Base-by-base conservation (phyloP, 2,329 filamentous ascomycete genomes). In the Alternaria panax region DNA sequence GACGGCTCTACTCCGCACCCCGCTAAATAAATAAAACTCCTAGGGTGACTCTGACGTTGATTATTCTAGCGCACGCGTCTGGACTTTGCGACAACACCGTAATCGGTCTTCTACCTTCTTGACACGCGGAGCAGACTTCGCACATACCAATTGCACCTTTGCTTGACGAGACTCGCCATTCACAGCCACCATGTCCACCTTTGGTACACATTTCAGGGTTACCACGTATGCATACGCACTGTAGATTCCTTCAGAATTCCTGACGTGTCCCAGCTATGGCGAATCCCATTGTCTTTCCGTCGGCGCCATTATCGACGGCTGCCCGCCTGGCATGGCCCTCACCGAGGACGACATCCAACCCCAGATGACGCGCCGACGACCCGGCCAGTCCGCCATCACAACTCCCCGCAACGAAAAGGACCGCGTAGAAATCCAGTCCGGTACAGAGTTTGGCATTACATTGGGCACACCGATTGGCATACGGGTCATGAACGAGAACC, bases 381-480 rank as follows among this genome's bases (percentile, higher is more conserved):
- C 94, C 5, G 94, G 94, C 43, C 94, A 99, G 80, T 92, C 88
- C 69, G 88, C 89, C 64, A 90, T 98, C 73, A 96, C 93, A 2
- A 98, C 95, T 1, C 94, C 94, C 18, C 88, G 95, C 69, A 88
- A 97, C 78, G 94, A 98, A 81, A 94, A 94, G 79, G 95, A 98
- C 79, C 84, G 85, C 50, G 93, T 98, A 24, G 87, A 93, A 72
- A 97, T 98, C 71, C 92, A 97, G 80, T 96, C 92, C 2, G 94
- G 94, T 50, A 94, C 90, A 47, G 95, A 98, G 79, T 91, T 91
- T 72, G 94, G 95, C 45, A 82, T 94, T 68, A 97, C 93, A 5
- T 84, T 97, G 51, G 94, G 95, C 52, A 96, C 93, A 3, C 95
- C 94, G 2, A 96, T 98, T 75, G 91, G 87, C 60, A 87, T 98